Conservation (phyloP, 2,329 filamentous ascomycete species). For the Pseudogymnoascus sp. region DNA sequence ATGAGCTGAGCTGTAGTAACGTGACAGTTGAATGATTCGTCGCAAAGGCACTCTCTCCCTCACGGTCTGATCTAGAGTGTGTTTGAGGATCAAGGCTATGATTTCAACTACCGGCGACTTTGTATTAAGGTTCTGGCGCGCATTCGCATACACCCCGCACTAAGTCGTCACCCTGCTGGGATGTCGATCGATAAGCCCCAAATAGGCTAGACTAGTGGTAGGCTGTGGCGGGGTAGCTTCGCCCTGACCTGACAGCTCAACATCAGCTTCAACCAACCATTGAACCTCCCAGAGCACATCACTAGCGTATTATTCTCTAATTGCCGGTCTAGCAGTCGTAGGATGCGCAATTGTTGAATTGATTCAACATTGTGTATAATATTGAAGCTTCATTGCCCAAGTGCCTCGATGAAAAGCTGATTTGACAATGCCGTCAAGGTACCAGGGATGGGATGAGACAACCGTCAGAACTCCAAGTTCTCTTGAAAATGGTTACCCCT, state of each 20-base stretch:
- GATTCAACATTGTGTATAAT: not conserved
- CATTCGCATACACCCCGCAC: not conserved
- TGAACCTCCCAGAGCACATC: not conserved
- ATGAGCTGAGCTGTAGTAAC: not conserved
- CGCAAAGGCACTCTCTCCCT: not conserved
- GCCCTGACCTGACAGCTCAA: not conserved
- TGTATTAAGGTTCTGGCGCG: not conserved
- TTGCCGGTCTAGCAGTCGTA: not conserved
- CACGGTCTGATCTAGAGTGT: not conserved
- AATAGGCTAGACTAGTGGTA: not conserved
- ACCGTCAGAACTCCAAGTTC: not conserved
- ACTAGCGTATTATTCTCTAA: not conserved
- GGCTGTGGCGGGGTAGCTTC: not conserved
- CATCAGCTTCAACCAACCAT: not conserved
- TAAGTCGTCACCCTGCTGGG: conserved; percentile 2
- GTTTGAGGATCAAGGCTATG: not conserved
- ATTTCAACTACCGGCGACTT: not conserved
- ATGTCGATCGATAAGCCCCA: conserved; percentile 2
- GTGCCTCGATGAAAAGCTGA: not conserved
- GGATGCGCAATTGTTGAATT: not conserved
- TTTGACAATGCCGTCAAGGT: not conserved
- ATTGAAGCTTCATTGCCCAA: not conserved
- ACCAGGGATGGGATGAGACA: conserved; percentile 1
- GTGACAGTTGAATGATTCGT: not conserved
- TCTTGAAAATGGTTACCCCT: not conserved